Evolutionary conservation across 257 asterid genomes (phyloP).

Genomic region (Lycium barbarum): DNA sequence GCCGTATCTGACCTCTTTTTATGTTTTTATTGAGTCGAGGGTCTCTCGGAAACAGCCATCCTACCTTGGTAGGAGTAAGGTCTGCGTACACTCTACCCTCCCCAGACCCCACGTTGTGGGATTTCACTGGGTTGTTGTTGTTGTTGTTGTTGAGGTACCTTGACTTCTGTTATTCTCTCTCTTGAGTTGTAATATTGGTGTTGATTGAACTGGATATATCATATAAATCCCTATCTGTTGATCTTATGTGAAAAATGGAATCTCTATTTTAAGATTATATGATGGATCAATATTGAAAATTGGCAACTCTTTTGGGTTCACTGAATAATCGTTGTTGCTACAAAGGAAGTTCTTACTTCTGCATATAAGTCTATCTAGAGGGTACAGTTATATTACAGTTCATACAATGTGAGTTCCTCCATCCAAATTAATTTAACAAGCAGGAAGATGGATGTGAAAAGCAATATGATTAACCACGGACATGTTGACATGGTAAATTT

Average conservation of each 20-base stretch:
- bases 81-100: too few relatives aligned
- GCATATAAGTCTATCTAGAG: neutral
- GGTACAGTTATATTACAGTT: neutral
- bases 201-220: neutral
- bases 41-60: too few relatives aligned
- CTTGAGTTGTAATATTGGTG: neutral
- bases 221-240: neutral
- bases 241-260: conserved; percentile 2
- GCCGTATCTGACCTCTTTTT: too few relatives aligned
- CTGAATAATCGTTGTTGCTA: neutral
- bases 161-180: neutral
- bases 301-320: conserved; percentile 4
- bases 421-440: neutral
- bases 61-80: too few relatives aligned
- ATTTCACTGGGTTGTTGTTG: too few relatives aligned
- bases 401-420: conserved; percentile 22
- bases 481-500: neutral
- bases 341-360: neutral
- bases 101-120: too few relatives aligned
- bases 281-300: neutral
- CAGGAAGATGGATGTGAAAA: neutral
- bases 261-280: neutral
- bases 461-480: neutral
- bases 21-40: too few relatives aligned
- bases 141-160: conserved; percentile 24